phyloP scores from a whole-genome alignment of 441 rosid genomes.

The Capsella rubella region DNA sequence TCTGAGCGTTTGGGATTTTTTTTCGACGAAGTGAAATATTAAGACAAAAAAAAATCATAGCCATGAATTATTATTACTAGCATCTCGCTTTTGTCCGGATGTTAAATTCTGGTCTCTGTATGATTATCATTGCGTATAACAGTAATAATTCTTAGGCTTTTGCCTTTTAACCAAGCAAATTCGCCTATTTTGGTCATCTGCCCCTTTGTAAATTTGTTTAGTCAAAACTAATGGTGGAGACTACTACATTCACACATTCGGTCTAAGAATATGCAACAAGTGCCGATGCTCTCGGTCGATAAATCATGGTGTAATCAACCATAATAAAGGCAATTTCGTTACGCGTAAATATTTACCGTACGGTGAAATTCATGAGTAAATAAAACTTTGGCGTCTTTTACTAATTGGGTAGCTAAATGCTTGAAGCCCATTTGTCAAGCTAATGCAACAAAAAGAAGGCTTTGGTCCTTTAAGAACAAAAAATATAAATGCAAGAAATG shows the following conservation, averaged over 20 bases:
- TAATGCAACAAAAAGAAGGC: background rate
- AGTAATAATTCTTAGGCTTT: background rate
- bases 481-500: background rate
- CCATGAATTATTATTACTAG: background rate
- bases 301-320: background rate
- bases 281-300: background rate
- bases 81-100: background rate
- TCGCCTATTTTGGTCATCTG: no score
- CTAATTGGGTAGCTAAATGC: background rate
- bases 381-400: background rate
- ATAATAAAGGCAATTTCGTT: background rate
- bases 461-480: background rate
- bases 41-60: background rate
- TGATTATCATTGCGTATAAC: background rate
- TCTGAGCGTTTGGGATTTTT: constrained; percentile 4
- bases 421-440: background rate
- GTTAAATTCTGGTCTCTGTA: background rate
- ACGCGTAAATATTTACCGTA: background rate
- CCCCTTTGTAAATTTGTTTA: no score
- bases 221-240: no score
- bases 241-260: background rate
- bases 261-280: background rate
- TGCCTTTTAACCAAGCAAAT: no score
- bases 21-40: background rate
- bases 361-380: background rate